Conservation (phyloP, 2,329 filamentous ascomycete species). For the Macrophomina pseudophaseolina region DNA sequence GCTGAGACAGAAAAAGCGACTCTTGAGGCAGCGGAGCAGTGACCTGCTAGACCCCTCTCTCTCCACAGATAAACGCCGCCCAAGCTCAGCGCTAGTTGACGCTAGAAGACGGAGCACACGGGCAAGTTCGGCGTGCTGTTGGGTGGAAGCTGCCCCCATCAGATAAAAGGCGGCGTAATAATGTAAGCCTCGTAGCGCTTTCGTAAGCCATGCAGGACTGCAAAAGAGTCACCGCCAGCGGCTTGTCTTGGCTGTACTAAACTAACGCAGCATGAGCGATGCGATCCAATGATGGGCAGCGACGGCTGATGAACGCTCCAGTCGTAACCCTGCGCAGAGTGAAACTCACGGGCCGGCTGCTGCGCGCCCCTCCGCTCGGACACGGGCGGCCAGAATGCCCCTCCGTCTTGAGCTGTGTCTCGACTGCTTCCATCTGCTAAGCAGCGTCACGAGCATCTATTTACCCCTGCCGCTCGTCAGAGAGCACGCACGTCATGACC, state of each 20-base stretch:
- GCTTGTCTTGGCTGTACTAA: slow-evolving; percentile 8
- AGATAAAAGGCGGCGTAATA: slow-evolving; percentile 13
- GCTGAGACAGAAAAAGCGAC: not conserved
- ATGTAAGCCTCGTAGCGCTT: slow-evolving; percentile 18
- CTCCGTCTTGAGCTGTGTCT: slow-evolving; percentile 11
- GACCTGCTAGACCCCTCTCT: not conserved
- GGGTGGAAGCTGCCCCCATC: not conserved
- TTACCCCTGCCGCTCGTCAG: not conserved
- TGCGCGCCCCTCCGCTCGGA: not conserved
- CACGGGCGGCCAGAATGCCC: not conserved
- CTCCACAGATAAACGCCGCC: slow-evolving; percentile 13
- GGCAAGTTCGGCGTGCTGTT: not conserved
- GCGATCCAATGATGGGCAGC: slow-evolving; percentile 1
- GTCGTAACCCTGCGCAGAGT: not conserved
- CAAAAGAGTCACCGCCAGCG: slow-evolving; percentile 22
- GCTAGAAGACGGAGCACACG: slow-evolving; percentile 15
- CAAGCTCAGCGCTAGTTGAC: slow-evolving; percentile 12
- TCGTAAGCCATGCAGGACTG: slow-evolving; percentile 19
- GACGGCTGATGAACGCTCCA: not conserved
- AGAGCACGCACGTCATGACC: not conserved
- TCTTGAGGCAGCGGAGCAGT: not conserved
- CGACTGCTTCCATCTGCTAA: not conserved
- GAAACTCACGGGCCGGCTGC: not conserved
- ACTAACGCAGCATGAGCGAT: slow-evolving; percentile 7
- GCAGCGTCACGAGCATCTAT: not conserved